Conservation (phyloP, 108 stramenopile species). For the Skeletonema costatum region DNA sequence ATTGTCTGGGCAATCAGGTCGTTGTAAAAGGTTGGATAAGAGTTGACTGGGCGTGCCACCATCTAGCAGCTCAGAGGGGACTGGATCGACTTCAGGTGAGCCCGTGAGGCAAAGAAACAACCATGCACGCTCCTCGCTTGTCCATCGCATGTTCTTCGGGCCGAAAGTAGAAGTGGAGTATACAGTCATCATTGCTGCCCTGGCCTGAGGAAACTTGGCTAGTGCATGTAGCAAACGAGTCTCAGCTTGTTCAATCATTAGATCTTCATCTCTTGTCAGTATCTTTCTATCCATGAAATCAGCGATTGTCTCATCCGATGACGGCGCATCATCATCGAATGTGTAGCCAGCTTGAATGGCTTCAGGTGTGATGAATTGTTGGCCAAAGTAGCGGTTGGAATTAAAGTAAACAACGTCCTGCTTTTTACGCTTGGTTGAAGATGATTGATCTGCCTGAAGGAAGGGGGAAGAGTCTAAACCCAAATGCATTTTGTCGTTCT, state of each 20-base stretch:
- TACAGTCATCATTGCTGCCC: constrained; percentile 53
- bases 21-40: constrained; percentile 23
- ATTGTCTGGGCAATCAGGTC: constrained; percentile 46
- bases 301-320: constrained; percentile 24
- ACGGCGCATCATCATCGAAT: constrained; percentile 19
- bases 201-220: constrained; percentile 54
- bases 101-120: constrained; percentile 67
- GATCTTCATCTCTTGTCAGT: constrained; percentile 42
- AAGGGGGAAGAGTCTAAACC: neutral
- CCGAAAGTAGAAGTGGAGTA: constrained; percentile 53
- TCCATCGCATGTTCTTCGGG: constrained; percentile 58
- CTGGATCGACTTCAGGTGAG: constrained; percentile 31
- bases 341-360: constrained; percentile 57
- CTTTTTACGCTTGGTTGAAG: neutral
- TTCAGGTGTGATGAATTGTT: constrained; percentile 55
- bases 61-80: constrained; percentile 44
- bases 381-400: constrained; percentile 73
- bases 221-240: constrained; percentile 56
- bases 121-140: constrained; percentile 64
- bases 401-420: constrained; percentile 66
- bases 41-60: constrained; percentile 37
- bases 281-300: constrained; percentile 47
- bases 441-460: neutral
- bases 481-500: constrained; percentile 28
- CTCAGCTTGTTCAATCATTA: constrained; percentile 51